Base-by-base conservation (phyloP, 495 filamentous ascomycete species). In the Cercophora samala region DNA sequence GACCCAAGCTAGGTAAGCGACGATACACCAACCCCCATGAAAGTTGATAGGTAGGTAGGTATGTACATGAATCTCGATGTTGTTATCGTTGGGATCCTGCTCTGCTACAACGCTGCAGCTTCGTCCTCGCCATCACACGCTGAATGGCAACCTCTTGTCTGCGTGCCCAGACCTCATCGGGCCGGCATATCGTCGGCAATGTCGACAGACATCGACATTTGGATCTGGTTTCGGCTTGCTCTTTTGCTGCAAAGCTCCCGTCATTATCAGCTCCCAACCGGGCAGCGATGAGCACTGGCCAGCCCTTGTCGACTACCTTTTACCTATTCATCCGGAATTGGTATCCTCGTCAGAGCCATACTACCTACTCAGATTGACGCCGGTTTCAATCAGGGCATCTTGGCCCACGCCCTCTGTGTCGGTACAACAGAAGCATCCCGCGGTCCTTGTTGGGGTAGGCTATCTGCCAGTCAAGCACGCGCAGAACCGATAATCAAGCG, bases 321-420 rank as follows among this genome's bases (percentile, higher is more conserved):
- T n/a, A n/a, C n/a, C n/a, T n/a, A 62, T 62, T 62, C 60, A 62
- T 62, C 60, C 60, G 60, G 60, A 62, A 62, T 62, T 62, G 24
- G 13, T 29, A 60, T 24, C 13, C 26, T 26, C 58, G 9, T 22
- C 24, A 23, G 17, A 13, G 37, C 26, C 26, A 29, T 29, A 9
- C 13, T 46, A 9, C 37, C 13, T 46, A 9, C 37, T 46, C 6
- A 46, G 37, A 46, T 46, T 46, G 37, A 13, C 37, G 37, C 37
- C 37, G 37, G 37, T 46, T 13, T 46, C 37, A 46, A 46, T 3
- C 15, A 11, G 22, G 58, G 26, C 22, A 25, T 60, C 24, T 25
- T 26, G 58, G 26, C 15, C 54, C 19, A 58, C 11, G 56, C 56
- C 56, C 56, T 58, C 19, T 19, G 24, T 4, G 56, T 24, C 22